phyloP scores from a whole-genome alignment of 306 rosid species.

The Lotus japonicus region DNA sequence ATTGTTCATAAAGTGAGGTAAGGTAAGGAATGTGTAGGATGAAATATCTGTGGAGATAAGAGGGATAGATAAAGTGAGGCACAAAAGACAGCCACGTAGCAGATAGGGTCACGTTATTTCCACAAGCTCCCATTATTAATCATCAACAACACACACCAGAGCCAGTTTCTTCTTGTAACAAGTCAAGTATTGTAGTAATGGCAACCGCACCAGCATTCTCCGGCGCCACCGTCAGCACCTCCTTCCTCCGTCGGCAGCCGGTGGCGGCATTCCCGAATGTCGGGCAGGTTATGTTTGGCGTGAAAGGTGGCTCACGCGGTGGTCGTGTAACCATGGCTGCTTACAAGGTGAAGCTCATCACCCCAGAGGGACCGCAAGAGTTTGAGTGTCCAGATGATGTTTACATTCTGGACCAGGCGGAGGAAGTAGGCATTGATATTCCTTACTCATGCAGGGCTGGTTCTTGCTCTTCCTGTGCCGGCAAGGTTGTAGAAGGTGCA shows the following conservation, averaged over 20 bases:
- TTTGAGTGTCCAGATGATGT: slow-evolving; percentile 58
- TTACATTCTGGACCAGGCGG: slow-evolving; percentile 72
- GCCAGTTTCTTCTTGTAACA: too few relatives aligned
- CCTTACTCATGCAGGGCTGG: slow-evolving; percentile 97
- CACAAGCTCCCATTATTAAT: slow-evolving; percentile 25
- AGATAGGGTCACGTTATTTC: slow-evolving; percentile 39
- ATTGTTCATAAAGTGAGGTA: background rate
- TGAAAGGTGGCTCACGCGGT: slow-evolving; percentile 38
- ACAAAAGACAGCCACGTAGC: slow-evolving; percentile 38
- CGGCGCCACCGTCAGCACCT: slow-evolving; percentile 52
- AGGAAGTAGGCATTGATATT: slow-evolving; percentile 52
- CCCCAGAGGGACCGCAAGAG: slow-evolving; percentile 53
- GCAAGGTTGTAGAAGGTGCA: slow-evolving; percentile 34
- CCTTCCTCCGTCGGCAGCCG: slow-evolving; percentile 44
- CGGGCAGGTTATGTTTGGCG: slow-evolving; percentile 39
- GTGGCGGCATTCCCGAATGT: slow-evolving; percentile 28
- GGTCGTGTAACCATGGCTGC: slow-evolving; percentile 53
- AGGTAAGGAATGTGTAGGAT: slow-evolving; percentile 8
- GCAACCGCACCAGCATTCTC: slow-evolving; percentile 32
- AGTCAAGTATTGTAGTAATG: background rate
- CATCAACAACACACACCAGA: background rate
- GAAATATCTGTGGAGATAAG: slow-evolving; percentile 12
- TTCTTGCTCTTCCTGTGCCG: slow-evolving; percentile 87
- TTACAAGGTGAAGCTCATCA: slow-evolving; percentile 55
- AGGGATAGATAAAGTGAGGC: slow-evolving; percentile 32